Evolutionary conservation across 768 basidiomycete genomes (phyloP).

Genomic region (Russula lepida): DNA sequence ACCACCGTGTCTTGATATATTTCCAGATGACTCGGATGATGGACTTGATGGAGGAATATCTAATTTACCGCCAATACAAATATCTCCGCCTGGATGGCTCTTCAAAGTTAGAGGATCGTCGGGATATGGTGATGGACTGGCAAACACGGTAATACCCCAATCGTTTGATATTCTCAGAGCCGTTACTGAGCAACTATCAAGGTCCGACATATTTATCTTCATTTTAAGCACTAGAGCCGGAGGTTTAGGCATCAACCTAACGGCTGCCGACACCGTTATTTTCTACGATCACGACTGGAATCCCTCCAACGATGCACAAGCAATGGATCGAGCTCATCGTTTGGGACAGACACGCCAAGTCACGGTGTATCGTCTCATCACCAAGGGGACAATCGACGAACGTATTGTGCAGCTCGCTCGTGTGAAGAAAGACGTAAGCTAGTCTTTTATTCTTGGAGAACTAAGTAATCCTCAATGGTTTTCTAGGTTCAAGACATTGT

Average conservation of each 20-base stretch:
- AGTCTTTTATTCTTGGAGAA: background rate
- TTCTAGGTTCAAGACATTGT: slow-evolving; percentile 97
- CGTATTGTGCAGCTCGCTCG: slow-evolving; percentile 93
- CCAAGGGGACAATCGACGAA: slow-evolving; percentile 91
- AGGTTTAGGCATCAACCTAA: slow-evolving; percentile 92
- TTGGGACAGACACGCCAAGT: slow-evolving; percentile 96
- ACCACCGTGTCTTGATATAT: slow-evolving; percentile 91
- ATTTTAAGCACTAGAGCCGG: slow-evolving; percentile 91
- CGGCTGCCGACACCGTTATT: slow-evolving; percentile 91
- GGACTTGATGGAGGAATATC: slow-evolving; percentile 97
- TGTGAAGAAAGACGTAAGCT: slow-evolving; percentile 88
- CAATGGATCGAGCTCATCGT: slow-evolving; percentile 97
- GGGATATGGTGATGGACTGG: slow-evolving; percentile 99
- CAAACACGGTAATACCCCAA: slow-evolving; percentile 72
- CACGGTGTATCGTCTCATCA: slow-evolving; percentile 91
- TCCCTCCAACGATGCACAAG: slow-evolving; percentile 94
- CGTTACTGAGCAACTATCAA: slow-evolving; percentile 26
- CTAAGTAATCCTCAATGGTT: slow-evolving; percentile 4
- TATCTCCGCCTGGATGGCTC: slow-evolving; percentile 90
- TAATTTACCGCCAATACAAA: slow-evolving; percentile 94
- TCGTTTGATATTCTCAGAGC: background rate
- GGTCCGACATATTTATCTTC: slow-evolving; percentile 85
- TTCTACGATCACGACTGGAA: slow-evolving; percentile 98
- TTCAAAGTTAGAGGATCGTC: slow-evolving; percentile 88
- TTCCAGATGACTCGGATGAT: slow-evolving; percentile 99